phyloP scores from a whole-genome alignment of 1,139 yeast species.

The Hansenula sp. region DNA sequence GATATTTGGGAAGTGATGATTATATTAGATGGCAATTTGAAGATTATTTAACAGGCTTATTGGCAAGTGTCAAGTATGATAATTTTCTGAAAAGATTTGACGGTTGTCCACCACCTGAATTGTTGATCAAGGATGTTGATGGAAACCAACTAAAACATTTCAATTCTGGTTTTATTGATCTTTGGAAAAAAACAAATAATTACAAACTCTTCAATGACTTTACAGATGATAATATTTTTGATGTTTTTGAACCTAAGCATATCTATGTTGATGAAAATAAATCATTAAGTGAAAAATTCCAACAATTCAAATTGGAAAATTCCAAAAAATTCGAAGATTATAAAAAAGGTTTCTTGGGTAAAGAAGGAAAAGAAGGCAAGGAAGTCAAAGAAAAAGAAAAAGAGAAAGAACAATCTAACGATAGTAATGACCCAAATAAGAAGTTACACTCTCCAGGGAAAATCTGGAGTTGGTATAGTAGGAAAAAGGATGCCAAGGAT shows the following conservation, averaged over 20 bases:
- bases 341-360: constrained; percentile 10
- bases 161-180: constrained; percentile 50
- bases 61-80: constrained; percentile 69
- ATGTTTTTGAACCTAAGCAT: constrained; percentile 80
- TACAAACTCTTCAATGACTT: constrained; percentile 63
- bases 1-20: constrained; percentile 80
- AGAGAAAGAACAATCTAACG: constrained; percentile 4
- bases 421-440: neutral
- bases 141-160: constrained; percentile 43
- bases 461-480: constrained; percentile 19
- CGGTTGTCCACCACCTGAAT: constrained; percentile 30
- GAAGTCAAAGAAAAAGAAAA: constrained; percentile 1
- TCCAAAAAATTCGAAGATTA: constrained; percentile 21
- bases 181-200: constrained; percentile 68
- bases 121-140: constrained; percentile 28
- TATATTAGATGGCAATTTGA: constrained; percentile 85
- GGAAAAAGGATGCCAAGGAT: constrained; percentile 5
- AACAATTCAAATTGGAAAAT: constrained; percentile 20
- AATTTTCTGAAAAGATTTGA: constrained; percentile 45
- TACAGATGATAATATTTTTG: constrained; percentile 89
- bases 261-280: constrained; percentile 30
- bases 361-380: constrained; percentile 4
- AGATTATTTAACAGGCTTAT: constrained; percentile 75
- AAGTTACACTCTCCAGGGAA: constrained; percentile 13
- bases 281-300: constrained; percentile 29